Evolutionary conservation across 257 asterid genomes (phyloP), one percentile per base, ranked within the genome.

Genomic region (Solanum tacnaense): DNA sequence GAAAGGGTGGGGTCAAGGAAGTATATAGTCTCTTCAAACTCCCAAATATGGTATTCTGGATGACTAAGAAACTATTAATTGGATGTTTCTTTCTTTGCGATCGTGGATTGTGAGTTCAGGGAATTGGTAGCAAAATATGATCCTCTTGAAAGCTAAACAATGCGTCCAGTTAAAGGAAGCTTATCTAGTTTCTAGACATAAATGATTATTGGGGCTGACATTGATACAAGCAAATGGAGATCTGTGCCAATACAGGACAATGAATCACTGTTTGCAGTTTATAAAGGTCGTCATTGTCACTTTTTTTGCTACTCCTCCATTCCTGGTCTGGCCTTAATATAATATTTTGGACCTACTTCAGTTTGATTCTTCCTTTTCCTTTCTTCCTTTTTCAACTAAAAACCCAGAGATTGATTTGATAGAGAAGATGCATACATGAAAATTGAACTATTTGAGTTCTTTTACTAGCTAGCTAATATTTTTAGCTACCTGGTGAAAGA

Each of bases 1-100:
- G 90, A 95, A 92, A 88, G 98, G 98, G 76, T 96, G 98, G 99
- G 98, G 98, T 91, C 93, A 94, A 87, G 94, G 94, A 89, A 87
- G 89, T 88, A 60, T 92, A 68, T 89, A 92, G 32, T 41, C 79
- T 87, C 62, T 84, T 75, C 91, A 84, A 83, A 85, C 92, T 89
- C 92, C 86, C 67, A 91, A 88, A 91, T 89, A 88, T 78, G 94
- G 87, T 84, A 89, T 88, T 89, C 90, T 88, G 86, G 92, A 92
- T 90, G 62, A 89, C 88, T 87, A 85, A 86, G 32, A 83, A 86
- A 16, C 58, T 84, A 41, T 60, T 67, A 73, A 46, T 71, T 4
- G 25, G 25, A 83, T 46, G 52, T 68, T 41, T 35, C 84, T 79
- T 27, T 81, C 68, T 49, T 81, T 39, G 13, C 34, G 41, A 52